These are phyloP conservation scores for Cajanus cajan DNA, from an alignment of 306 rosid genomes.

Conservation along the genomic window DNA sequence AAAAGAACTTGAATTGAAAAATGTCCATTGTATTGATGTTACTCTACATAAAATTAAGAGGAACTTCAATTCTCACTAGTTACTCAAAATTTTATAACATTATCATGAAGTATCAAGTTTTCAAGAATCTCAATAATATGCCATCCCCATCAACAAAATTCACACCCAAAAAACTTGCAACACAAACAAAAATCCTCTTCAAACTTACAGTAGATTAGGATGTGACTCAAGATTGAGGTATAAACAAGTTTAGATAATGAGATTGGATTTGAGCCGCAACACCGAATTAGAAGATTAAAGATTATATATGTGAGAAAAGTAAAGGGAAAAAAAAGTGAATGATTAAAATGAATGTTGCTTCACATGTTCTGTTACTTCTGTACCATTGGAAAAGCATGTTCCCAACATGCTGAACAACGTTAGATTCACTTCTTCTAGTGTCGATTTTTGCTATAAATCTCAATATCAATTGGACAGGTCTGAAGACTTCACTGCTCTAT, in stretches of 20 bases:
- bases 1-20: too few relatives aligned
- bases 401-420: conserved; percentile 49
- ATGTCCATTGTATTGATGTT: too few relatives aligned
- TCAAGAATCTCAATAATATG: too few relatives aligned
- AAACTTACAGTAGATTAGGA: background rate
- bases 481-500: conserved; percentile 3
- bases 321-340: background rate
- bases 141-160: too few relatives aligned
- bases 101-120: too few relatives aligned
- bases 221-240: background rate
- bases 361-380: background rate
- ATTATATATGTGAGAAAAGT: background rate
- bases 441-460: background rate
- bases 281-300: background rate
- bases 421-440: conserved; percentile 9
- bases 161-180: background rate
- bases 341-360: background rate
- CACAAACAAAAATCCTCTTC: background rate
- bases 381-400: conserved; percentile 36
- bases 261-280: background rate
- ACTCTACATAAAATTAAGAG: too few relatives aligned
- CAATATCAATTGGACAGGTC: background rate
- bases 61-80: too few relatives aligned
- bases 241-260: background rate
- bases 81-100: too few relatives aligned